These are phyloP conservation scores for Pyrus communis DNA, from an alignment of 306 rosid species.

Conservation along the genomic window DNA sequence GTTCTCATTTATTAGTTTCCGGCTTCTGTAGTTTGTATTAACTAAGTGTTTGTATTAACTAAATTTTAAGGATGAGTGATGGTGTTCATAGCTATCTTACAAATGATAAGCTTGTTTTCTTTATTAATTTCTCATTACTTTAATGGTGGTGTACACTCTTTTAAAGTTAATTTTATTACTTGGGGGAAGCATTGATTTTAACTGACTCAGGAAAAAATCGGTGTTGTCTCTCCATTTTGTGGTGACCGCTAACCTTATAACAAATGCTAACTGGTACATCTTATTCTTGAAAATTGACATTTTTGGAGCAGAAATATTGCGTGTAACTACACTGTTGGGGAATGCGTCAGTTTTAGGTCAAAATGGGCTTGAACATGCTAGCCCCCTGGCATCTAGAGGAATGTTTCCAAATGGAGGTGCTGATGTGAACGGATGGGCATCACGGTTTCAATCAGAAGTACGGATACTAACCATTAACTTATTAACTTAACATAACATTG, in stretches of 20 bases:
- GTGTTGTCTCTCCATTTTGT: constrained; percentile 73
- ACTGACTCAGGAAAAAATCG: constrained; percentile 73
- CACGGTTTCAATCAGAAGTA: constrained; percentile 99
- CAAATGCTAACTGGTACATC: constrained; percentile 99
- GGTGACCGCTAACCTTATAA: constrained; percentile 93
- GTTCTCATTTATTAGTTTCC: not conserved
- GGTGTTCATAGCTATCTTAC: not conserved
- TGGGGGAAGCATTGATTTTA: constrained; percentile 45
- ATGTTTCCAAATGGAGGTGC: constrained; percentile 89
- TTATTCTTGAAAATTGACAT: constrained; percentile 98
- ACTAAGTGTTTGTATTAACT: not conserved
- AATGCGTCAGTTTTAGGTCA: constrained; percentile 99
- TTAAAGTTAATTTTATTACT: constrained; percentile 35
- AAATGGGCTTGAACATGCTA: constrained; percentile 99
- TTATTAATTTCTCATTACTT: not conserved
- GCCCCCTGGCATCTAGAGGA: constrained; percentile 99
- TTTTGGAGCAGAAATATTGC: constrained; percentile 99
- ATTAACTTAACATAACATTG: constrained; percentile 99
- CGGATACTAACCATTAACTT: constrained; percentile 99
- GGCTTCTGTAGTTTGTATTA: not conserved
- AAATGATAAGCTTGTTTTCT: not conserved
- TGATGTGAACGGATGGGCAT: constrained; percentile 85
- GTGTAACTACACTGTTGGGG: constrained; percentile 99
- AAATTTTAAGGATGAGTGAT: not conserved
- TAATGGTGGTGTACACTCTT: constrained; percentile 19